phyloP scores from a whole-genome alignment of 345 rosid species.

The Combretum micranthum region DNA sequence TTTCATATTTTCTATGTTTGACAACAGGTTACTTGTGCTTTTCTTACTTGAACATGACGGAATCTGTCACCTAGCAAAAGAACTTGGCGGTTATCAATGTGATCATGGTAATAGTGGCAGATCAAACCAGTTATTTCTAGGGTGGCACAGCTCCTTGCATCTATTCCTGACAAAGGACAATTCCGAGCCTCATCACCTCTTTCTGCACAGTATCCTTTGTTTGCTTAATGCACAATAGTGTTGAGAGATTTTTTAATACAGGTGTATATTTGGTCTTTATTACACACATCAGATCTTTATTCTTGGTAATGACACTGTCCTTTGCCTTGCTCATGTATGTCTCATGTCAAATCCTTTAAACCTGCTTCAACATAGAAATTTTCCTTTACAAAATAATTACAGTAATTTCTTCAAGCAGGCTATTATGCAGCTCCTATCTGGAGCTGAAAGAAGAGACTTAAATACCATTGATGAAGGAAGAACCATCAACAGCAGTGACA shows the following conservation, averaged over 20 bases:
- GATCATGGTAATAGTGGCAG: conserved; percentile 22
- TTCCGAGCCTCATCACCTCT: conserved; percentile 47
- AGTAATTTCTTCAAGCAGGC: conserved; percentile 80
- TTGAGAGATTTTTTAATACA: background rate
- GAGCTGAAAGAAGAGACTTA: conserved; percentile 31
- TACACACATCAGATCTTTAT: background rate
- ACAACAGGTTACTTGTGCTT: conserved; percentile 66
- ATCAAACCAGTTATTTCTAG: conserved; percentile 38
- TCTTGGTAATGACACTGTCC: no score
- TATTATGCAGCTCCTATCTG: conserved; percentile 52
- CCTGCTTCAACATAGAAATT: conserved; percentile 16
- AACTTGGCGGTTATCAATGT: conserved; percentile 29
- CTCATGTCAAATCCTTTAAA: background rate
- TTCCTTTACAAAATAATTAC: conserved; percentile 36
- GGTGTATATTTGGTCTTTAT: conserved; percentile 5
- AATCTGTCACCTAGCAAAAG: conserved; percentile 50
- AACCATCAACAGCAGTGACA: conserved; percentile 14
- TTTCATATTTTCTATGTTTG: conserved; percentile 6
- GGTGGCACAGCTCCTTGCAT: conserved; percentile 69
- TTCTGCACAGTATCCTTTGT: conserved; percentile 87
- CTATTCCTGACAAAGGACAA: conserved; percentile 89
- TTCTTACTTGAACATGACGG: conserved; percentile 79
- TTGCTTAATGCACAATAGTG: conserved; percentile 10
- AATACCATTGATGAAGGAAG: conserved; percentile 10
- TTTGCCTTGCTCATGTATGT: no score